Conservation (phyloP, 352 stramenopile genomes). For the Globisporangium lucens region DNA sequence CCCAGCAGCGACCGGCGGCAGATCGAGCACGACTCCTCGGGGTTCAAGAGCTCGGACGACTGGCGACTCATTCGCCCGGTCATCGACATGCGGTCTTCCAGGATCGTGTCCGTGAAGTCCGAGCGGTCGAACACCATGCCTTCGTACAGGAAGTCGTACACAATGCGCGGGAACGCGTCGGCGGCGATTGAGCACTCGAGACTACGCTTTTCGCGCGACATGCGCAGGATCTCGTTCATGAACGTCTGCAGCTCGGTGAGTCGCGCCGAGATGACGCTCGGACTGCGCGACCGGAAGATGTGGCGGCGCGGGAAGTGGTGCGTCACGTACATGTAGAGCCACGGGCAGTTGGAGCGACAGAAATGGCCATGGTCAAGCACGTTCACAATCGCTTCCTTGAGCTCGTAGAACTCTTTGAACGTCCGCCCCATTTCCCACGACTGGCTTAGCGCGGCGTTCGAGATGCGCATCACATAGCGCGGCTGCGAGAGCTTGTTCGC, state of each 20-base stretch:
- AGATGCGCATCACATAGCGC: slow-evolving; percentile 79
- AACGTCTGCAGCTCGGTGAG: slow-evolving; percentile 66
- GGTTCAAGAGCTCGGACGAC: slow-evolving; percentile 8
- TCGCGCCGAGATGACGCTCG: slow-evolving; percentile 57
- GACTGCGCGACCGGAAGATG: slow-evolving; percentile 66
- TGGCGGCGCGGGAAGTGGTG: slow-evolving; percentile 77
- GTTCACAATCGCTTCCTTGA: slow-evolving; percentile 59
- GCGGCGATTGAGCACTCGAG: slow-evolving; percentile 58
- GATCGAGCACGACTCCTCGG: slow-evolving; percentile 53
- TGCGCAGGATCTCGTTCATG: slow-evolving; percentile 55
- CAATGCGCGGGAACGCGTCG: slow-evolving; percentile 54
- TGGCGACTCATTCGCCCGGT: slow-evolving; percentile 14
- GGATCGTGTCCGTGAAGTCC: slow-evolving; percentile 52
- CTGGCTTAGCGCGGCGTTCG: slow-evolving; percentile 57
- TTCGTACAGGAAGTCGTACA: slow-evolving; percentile 82
- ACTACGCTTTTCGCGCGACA: slow-evolving; percentile 60
- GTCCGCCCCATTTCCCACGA: slow-evolving; percentile 80
- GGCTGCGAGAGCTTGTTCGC: slow-evolving; percentile 64
- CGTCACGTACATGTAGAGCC: slow-evolving; percentile 78
- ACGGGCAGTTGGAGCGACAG: slow-evolving; percentile 77
- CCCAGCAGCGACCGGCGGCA: slow-evolving; percentile 41
- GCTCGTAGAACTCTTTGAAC: slow-evolving; percentile 77
- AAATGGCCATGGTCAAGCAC: slow-evolving; percentile 78
- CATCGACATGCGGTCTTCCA: slow-evolving; percentile 60
- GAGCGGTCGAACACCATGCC: slow-evolving; percentile 77